Conservation (phyloP, 495 filamentous ascomycete species). For the Xylaria venustula region DNA sequence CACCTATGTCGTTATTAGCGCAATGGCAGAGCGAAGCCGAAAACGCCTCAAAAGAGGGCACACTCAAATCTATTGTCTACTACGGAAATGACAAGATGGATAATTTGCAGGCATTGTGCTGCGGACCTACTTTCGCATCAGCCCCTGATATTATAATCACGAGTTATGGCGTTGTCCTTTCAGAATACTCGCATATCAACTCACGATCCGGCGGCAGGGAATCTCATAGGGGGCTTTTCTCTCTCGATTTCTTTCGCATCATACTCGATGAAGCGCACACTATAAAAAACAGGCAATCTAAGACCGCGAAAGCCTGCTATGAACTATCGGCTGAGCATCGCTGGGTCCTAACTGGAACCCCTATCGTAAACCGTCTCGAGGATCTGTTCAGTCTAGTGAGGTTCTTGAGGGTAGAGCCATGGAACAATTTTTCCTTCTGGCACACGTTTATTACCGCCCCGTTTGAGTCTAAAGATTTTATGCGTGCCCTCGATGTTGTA, state of each 20-base stretch:
- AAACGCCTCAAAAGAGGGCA: constrained; percentile 79
- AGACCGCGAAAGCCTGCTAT: constrained; percentile 91
- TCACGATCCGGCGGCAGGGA: constrained; percentile 55
- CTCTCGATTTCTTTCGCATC: constrained; percentile 86
- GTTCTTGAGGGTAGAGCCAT: constrained; percentile 91
- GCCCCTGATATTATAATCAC: constrained; percentile 92
- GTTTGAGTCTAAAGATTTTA: constrained; percentile 91
- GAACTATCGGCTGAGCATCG: constrained; percentile 80
- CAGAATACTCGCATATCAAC: constrained; percentile 75
- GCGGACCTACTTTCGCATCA: constrained; percentile 64
- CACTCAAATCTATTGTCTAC: constrained; percentile 81
- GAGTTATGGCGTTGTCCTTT: constrained; percentile 90
- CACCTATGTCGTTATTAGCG: constrained; percentile 87
- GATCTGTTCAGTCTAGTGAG: constrained; percentile 94
- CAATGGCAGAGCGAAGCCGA: constrained; percentile 96
- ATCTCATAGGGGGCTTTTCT: constrained; percentile 74
- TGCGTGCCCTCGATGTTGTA: constrained; percentile 91
- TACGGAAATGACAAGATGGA: constrained; percentile 81
- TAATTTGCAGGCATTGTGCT: constrained; percentile 75
- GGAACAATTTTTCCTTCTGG: constrained; percentile 99
- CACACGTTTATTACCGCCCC: constrained; percentile 97
- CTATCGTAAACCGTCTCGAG: constrained; percentile 94
- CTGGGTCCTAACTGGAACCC: constrained; percentile 93
- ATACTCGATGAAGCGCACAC: constrained; percentile 94
- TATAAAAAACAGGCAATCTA: constrained; percentile 87